Evolutionary conservation across 805 yeast genomes (phyloP), one percentile per base, ranked within the genome.

Genomic region (Brettanomyces naardenensis): DNA sequence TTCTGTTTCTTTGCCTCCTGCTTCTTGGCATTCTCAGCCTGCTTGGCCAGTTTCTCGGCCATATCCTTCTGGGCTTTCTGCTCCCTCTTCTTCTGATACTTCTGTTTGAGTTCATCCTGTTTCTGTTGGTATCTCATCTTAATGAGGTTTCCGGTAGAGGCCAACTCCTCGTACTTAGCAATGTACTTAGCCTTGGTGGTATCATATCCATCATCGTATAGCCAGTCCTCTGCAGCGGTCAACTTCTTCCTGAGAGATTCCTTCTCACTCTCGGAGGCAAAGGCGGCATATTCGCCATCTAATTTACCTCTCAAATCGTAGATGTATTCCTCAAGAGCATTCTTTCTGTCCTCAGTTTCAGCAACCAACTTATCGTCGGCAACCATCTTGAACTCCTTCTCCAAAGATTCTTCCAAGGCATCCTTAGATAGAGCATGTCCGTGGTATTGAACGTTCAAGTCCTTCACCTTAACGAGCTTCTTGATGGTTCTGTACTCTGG

Each of bases 331-430:
- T 92, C 98, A 45, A 92, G 74, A 48, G 95, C 92, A 65, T 92
- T 92, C 82, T 92, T 92, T 67, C 88, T 87, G 70, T 92, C 97
- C 73, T 92, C 97, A 49, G 97, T 92, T 70, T 92, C 97, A 50
- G 94, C 94, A 49, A 92, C 97, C 54, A 90, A 80, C 72, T 89
- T 92, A 68, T 92, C 99, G 59, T 81, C 88, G 61, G 87, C 77
- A 48, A 76, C 72, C 80, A 92, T 68, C 62, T 81, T 73, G 58
- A 77, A 76, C 73, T 92, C 99, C 64, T 69, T 69, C 74, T 92
- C 97, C 45, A 82, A 73, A 49, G 70, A 73, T 39, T 65, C 67
- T 53, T 78, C 69, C 63, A 86, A 73, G 38, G 56, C 65, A 20
- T 62, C 61, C 45, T 67, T 70, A 45, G 81, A 62, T 53, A 83